Evolutionary conservation across 306 rosid species (phyloP).

Genomic region (Vicia villosa): DNA sequence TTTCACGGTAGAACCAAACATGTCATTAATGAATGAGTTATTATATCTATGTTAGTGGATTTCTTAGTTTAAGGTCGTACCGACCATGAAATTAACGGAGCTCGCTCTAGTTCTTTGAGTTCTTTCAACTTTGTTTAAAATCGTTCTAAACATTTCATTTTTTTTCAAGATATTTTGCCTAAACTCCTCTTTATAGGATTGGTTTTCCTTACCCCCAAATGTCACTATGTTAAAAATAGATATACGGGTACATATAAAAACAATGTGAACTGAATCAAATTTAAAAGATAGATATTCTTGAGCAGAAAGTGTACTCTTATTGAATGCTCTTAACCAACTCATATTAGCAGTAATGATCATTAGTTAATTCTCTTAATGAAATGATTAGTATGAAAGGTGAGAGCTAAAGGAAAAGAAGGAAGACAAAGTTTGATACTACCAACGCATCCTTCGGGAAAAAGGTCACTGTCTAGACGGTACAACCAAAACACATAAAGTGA

Average conservation of each 20-base stretch:
- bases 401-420: slow-evolving; percentile 28
- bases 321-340: slow-evolving; percentile 16
- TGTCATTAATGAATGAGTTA: too few species aligned
- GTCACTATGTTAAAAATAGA: too few species aligned
- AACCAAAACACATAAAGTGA: slow-evolving; percentile 47
- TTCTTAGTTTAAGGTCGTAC: too few species aligned
- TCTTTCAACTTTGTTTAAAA: too few species aligned
- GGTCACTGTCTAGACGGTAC: slow-evolving; percentile 39
- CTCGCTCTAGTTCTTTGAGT: too few species aligned
- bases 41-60: too few species aligned
- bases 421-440: slow-evolving; percentile 40
- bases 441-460: slow-evolving; percentile 40
- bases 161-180: too few species aligned
- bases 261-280: not conserved
- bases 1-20: too few species aligned
- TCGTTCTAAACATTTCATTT: too few species aligned
- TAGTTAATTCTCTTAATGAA: not conserved
- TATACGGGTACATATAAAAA: not conserved
- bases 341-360: not conserved
- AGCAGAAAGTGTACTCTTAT: slow-evolving; percentile 6
- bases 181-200: too few species aligned
- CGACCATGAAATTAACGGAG: too few species aligned
- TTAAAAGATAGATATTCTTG: not conserved
- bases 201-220: too few species aligned
- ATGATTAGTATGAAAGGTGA: slow-evolving; percentile 34